phyloP scores from a whole-genome alignment of 331 rosid species.

The Cydonia oblonga region DNA sequence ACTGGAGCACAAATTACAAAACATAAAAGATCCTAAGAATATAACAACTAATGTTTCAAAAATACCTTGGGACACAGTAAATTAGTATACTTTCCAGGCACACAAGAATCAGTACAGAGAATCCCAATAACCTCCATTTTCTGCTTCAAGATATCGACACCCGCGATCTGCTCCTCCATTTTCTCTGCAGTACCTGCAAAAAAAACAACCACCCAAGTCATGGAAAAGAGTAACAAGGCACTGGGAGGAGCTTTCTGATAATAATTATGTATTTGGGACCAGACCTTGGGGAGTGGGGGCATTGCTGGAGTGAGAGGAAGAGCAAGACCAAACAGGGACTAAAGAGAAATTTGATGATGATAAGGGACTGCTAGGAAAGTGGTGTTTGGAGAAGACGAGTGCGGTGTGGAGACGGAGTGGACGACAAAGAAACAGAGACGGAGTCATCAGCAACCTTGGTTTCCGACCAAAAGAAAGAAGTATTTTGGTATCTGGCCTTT shows the following conservation, averaged over 20 bases:
- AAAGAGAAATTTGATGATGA: neutral
- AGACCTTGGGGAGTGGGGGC: constrained; percentile 8
- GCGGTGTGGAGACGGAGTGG: constrained; percentile 16
- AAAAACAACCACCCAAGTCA: constrained; percentile 6
- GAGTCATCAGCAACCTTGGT: neutral
- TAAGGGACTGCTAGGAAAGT: neutral
- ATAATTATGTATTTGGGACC: neutral
- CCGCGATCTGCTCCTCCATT: constrained; percentile 13
- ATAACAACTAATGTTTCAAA: neutral
- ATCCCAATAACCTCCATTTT: constrained; percentile 62
- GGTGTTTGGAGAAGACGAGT: constrained; percentile 16
- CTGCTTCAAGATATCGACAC: constrained; percentile 36
- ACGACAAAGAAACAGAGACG: constrained; percentile 12
- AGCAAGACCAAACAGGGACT: constrained; percentile 12
- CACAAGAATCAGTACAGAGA: constrained; percentile 33
- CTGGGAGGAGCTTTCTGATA: neutral
- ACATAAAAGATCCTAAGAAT: neutral
- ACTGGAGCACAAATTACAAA: neutral
- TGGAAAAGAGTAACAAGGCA: neutral
- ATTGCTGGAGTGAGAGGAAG: constrained; percentile 9
- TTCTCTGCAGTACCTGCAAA: constrained; percentile 24
- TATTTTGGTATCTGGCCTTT: neutral
- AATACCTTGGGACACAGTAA: constrained; percentile 69
- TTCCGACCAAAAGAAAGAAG: neutral
- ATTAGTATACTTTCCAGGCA: constrained; percentile 53